Evolutionary conservation across 345 rosid genomes (phyloP), one percentile per base, ranked within the genome.

Genomic region (Orychophragmus violaceus): DNA sequence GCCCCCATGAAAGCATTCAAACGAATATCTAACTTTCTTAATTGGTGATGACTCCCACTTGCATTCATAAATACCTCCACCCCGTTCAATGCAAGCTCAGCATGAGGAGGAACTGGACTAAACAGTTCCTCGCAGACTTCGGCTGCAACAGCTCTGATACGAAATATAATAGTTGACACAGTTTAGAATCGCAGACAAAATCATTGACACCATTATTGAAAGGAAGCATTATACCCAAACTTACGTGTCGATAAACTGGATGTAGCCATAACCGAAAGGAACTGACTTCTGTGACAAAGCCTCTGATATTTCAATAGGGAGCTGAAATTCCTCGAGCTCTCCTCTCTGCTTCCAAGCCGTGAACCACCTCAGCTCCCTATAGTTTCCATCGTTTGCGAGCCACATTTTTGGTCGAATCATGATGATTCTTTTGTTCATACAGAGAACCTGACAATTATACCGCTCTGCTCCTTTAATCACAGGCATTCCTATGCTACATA

Each of bases 31-130:
- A 88, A 82, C 82, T 94, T 94, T 70, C 96, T 82, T 48, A 90
- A 62, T 64, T 94, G 97, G 66, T 90, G 97, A 59, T 82, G 90
- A 78, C 99, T 94, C 46, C 97, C 99, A 77, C 99, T 94, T 33
- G 99, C 99, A 80, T 94, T 94, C 89, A 94, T 52, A 78, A 94
- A 90, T 41, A 94, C 92, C 78, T 94, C 99, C 41, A 94, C 97
- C 2, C 99, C 97, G 42, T 90, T 94, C 68, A 88, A 59, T 16
- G 97, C 96, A 65, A 94, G 99, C 78, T 90, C 99, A n/a, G 91
- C 80, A 73, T 94, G 99, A 69, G 92, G 91, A 59, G 97, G 92
- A 54, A 80, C 53, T 4, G 96, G 84, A 36, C 87, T 74, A 66
- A 85, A 94, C 55, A 94, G 93, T 78, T 94, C 99, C 77, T 87